phyloP scores from a whole-genome alignment of 768 basidiomycete species.

The Hypholoma fasciculare region DNA sequence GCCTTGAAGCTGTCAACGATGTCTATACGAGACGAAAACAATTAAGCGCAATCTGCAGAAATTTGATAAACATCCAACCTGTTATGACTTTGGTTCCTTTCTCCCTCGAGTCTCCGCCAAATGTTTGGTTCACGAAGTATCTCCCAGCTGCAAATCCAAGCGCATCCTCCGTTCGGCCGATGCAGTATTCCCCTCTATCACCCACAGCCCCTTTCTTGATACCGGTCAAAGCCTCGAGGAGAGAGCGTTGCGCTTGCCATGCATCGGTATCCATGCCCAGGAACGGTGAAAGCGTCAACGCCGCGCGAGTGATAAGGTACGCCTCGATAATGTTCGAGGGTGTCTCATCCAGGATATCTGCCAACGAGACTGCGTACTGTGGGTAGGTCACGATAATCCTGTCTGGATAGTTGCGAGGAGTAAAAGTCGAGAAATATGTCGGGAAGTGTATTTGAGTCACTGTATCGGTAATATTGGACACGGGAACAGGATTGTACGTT shows the following conservation, averaged over 20 bases:
- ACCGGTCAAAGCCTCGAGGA: conserved; percentile 76
- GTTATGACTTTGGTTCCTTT: conserved; percentile 85
- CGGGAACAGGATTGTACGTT: conserved; percentile 83
- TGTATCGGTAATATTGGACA: conserved; percentile 66
- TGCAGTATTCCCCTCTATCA: conserved; percentile 84
- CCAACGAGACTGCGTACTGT: conserved; percentile 67
- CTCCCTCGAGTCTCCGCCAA: conserved; percentile 73
- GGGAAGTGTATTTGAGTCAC: conserved; percentile 80
- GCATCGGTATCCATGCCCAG: conserved; percentile 77
- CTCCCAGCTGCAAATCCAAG: conserved; percentile 91
- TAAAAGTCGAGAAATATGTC: conserved; percentile 85
- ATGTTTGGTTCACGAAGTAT: conserved; percentile 86
- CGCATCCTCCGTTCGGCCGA: conserved; percentile 64
- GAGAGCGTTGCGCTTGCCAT: conserved; percentile 70
- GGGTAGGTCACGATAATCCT: conserved; percentile 84
- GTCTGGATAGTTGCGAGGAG: conserved; percentile 72
- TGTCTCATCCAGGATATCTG: conserved; percentile 67
- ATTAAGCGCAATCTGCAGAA: not conserved
- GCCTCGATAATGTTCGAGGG: conserved; percentile 75
- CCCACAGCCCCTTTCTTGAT: conserved; percentile 85
- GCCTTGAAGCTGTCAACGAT: conserved; percentile 83
- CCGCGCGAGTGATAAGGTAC: conserved; percentile 82
- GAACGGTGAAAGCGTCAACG: conserved; percentile 64
- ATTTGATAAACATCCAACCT: conserved; percentile 35
- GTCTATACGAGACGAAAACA: conserved; percentile 36